phyloP scores from a whole-genome alignment of 176 grass and related monocot species.

The Oryza glaberrima region DNA sequence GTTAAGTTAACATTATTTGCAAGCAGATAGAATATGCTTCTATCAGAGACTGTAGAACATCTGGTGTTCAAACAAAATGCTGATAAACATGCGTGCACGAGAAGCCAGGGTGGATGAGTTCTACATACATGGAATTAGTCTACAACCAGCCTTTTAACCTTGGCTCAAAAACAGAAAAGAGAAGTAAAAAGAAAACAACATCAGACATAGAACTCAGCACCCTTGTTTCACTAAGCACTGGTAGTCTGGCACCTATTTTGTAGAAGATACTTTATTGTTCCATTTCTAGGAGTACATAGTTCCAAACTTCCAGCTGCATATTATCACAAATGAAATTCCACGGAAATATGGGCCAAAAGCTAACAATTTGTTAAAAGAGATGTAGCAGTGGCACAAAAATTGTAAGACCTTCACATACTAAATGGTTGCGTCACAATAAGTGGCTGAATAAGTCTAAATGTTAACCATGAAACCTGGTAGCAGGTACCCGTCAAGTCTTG shows the following conservation, averaged over 20 bases:
- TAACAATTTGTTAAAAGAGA: neutral
- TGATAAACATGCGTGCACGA: neutral
- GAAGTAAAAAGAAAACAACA: neutral
- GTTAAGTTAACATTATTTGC: neutral
- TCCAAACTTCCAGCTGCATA: neutral
- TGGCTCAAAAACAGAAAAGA: neutral
- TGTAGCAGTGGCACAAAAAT: neutral
- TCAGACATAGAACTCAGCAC: neutral
- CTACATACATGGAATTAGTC: slow-evolving; percentile 1
- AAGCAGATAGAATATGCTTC: neutral
- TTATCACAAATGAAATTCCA: slow-evolving; percentile 1
- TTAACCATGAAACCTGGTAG: neutral
- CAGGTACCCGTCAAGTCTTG: neutral
- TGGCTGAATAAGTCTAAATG: neutral
- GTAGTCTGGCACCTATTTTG: neutral
- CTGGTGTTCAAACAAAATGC: neutral
- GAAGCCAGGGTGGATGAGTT: neutral
- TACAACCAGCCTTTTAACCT: neutral
- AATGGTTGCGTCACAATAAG: neutral
- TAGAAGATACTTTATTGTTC: neutral
- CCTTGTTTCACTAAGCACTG: neutral
- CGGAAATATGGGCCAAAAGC: neutral
- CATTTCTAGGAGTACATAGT: neutral
- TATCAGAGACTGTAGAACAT: neutral
- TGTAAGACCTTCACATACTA: neutral